phyloP scores from a whole-genome alignment of 805 yeast species.

The Saccharomycopsis malanga region DNA sequence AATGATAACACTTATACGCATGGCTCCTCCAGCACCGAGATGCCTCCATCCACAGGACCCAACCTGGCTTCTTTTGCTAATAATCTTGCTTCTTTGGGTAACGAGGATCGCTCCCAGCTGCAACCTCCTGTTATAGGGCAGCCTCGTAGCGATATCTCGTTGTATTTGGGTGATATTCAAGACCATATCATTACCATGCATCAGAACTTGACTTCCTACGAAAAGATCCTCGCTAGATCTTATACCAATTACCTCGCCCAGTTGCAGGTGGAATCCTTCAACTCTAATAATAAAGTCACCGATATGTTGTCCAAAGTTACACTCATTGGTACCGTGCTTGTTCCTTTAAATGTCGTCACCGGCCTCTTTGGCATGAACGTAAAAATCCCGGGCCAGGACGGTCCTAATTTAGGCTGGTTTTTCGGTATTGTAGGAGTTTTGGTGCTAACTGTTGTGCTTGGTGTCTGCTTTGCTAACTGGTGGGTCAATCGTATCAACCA shows the following conservation, averaged over 20 bases:
- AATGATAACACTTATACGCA: neutral
- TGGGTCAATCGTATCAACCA: slow-evolving; percentile 30
- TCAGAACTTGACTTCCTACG: slow-evolving; percentile 83
- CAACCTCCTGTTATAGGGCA: neutral
- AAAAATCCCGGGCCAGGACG: slow-evolving; percentile 63
- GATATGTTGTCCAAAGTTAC: slow-evolving; percentile 87
- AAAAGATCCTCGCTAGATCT: slow-evolving; percentile 85
- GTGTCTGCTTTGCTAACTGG: slow-evolving; percentile 36
- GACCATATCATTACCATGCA: slow-evolving; percentile 96
- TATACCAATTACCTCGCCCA: slow-evolving; percentile 92
- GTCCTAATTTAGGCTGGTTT: slow-evolving; percentile 49
- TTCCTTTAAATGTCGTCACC: slow-evolving; percentile 84
- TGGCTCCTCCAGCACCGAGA: neutral
- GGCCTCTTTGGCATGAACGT: slow-evolving; percentile 98
- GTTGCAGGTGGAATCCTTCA: slow-evolving; percentile 85
- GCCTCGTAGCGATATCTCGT: slow-evolving; percentile 87
- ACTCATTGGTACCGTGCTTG: slow-evolving; percentile 77
- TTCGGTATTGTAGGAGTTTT: slow-evolving; percentile 58
- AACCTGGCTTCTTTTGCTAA: too few relatives aligned
- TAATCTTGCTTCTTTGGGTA: neutral
- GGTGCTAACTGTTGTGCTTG: slow-evolving; percentile 33
- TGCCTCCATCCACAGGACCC: neutral
- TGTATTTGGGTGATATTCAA: slow-evolving; percentile 91
- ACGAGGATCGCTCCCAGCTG: neutral
- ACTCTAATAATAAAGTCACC: slow-evolving; percentile 78